Evolutionary conservation across 2,329 filamentous ascomycete species (phyloP), one percentile per base, ranked within the genome.

Genomic region (Colletotrichum magnum): DNA sequence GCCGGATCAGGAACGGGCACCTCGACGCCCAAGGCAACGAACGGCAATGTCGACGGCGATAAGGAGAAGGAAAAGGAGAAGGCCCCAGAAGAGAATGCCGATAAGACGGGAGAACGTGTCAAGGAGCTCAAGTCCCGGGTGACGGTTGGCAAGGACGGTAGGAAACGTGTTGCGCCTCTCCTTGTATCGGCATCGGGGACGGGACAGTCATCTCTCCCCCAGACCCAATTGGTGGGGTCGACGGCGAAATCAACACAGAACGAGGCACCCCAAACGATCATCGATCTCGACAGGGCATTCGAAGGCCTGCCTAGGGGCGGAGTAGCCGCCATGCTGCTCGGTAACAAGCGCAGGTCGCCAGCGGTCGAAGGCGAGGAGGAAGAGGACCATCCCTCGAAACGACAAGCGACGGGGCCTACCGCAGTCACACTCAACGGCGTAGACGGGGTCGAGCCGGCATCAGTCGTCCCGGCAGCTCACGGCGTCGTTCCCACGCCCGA

Each of bases 131-230:
- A 98, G 80, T 94, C 95, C 71, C 89, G 96, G 60, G 95, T 98
- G 4, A 98, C 95, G 0, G 92, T 98, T 69, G 97, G 94, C 0
- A 98, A 98, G 78, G 95, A 99, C 73, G 96, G 96, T 36, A 98
- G 96, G 82, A 99, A 99, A 83, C 89, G 96, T 63, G 95, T 99
- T 64, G 93, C 94, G 4, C 96, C 96, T 2, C 85, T 99, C 72
- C 86, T 99, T 13, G 94, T 99, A 6, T 97, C 95, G 0, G 94
- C 94, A 0, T 95, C 95, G 9, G 94, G 93, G 2, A 93, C 92
- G 1, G 94, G 93, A 12, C 91, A 95, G 76, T 97, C 95, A 0
- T 97, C 95, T 16, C 83, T 98, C 13, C 95, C 95, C 1, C 94
- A 97, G 76, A 93, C 94, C 24, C 93, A 97, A 75, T 85, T 98